Percentiles rank a stretch among this genome's conserved stretches.
Evolutionary conservation across 2,329 filamentous ascomycete species (phyloP).

Genomic region (Aureobasidium subglaciale): DNA sequence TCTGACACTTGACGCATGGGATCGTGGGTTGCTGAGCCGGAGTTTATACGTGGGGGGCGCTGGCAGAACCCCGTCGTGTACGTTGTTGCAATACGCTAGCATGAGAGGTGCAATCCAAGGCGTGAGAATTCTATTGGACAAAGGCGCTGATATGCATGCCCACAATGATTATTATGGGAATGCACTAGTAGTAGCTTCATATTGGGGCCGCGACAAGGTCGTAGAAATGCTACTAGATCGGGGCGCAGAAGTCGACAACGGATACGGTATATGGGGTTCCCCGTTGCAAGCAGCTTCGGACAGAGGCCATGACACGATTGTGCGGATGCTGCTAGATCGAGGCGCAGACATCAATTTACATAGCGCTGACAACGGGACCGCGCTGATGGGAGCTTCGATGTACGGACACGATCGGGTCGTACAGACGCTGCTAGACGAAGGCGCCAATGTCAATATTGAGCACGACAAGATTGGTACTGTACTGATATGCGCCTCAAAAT

Average conservation of each 20-base stretch:
- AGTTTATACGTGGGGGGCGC: too few relatives aligned
- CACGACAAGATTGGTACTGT: too few relatives aligned
- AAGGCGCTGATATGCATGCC: conserved; percentile 23
- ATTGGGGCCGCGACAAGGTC: not conserved
- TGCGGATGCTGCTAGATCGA: not conserved
- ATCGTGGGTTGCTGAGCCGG: too few relatives aligned
- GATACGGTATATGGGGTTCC: not conserved
- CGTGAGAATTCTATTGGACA: conserved; percentile 21
- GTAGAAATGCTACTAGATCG: not conserved
- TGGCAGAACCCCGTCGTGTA: too few relatives aligned
- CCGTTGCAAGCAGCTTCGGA: not conserved
- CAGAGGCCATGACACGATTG: not conserved
- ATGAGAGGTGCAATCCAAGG: too few relatives aligned
- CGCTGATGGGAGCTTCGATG: too few relatives aligned
- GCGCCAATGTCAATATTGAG: not conserved
- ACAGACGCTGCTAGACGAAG: not conserved
- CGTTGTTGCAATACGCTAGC: too few relatives aligned
- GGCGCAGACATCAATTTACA: not conserved
- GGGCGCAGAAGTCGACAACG: not conserved
- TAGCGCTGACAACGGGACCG: too few relatives aligned
- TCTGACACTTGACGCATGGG: too few relatives aligned
- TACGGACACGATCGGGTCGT: too few relatives aligned
- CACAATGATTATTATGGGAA: not conserved
- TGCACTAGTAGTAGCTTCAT: not conserved
- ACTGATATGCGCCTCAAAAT: too few relatives aligned